Evolutionary conservation across 1,284 basidiomycete genomes (phyloP), one percentile per base, ranked within the genome.

Genomic region (Schizophyllum amplum): DNA sequence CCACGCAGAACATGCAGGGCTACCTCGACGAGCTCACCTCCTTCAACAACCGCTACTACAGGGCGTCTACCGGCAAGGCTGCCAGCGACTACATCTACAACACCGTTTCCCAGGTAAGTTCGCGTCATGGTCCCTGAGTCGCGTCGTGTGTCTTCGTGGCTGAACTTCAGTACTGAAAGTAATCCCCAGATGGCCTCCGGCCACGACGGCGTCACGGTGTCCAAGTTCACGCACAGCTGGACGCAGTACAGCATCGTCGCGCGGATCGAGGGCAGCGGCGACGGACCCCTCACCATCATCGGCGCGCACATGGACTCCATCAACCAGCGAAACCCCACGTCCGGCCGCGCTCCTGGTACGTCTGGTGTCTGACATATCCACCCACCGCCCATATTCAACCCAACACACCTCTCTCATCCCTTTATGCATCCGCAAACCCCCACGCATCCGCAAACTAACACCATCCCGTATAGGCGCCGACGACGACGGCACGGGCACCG

Each of bases 1-100:
- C 33, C 20, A 66, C 59, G 4, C 20, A 54, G 2, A 59, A 66
- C 47, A 67, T 69, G 59, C 59, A 61, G 50, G 59, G 46, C 23
- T 67, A 67, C 55, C 64, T 71, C 42, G 56, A 61, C 47, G 60
- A 58, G 26, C 66, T 71, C 57, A 71, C 69, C 4, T 63, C 66
- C 51, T 83, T 78, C 71, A 68, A 74, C 56, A 83, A 75, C 3
- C 69, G 82, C 15, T 80, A 83, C 69, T 84, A 84, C 69, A 72
- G 76, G 25, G 76, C 75, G 1, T 69, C 72, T 24, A 77, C 75
- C 1, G 83, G 83, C 5, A 56, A 57, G 42, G 59, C 51, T 20
- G 53, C 48, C 20, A 50, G 47, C 13, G 25, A 55, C 47, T 55
- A 48, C 47, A 22, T 24, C 75, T 75, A 24, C 71, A 74, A 57